Percentiles rank a stretch among this genome's conserved stretches.
Evolutionary conservation across 148 eudicot species (phyloP).

Genomic region (Persicaria maculosa): DNA sequence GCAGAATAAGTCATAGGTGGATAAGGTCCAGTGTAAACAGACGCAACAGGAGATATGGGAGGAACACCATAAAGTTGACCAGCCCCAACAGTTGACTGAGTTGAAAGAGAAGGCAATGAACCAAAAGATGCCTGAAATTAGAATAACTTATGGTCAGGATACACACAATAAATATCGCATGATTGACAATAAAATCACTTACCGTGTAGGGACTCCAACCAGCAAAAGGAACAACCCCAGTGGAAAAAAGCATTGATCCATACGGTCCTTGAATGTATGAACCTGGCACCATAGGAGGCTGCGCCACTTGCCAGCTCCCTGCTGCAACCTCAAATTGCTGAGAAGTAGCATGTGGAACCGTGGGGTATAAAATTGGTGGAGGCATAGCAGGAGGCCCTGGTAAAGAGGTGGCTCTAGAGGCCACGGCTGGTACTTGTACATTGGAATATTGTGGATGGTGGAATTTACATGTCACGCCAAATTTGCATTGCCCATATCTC

Average conservation of each 20-base stretch:
- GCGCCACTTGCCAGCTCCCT: slow-evolving; percentile 63
- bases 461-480: slow-evolving; percentile 13
- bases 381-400: slow-evolving; percentile 34
- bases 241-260: slow-evolving; percentile 53
- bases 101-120: slow-evolving; percentile 38
- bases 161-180: background rate
- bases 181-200: slow-evolving; percentile 15
- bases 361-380: slow-evolving; percentile 37
- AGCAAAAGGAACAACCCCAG: slow-evolving; percentile 66
- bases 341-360: slow-evolving; percentile 31
- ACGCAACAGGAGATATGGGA: slow-evolving; percentile 62
- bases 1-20: slow-evolving; percentile 31
- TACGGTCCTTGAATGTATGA: slow-evolving; percentile 73
- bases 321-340: slow-evolving; percentile 50
- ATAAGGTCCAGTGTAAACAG: slow-evolving; percentile 14
- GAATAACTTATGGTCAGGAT: background rate
- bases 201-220: slow-evolving; percentile 89
- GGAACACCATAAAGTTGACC: slow-evolving; percentile 45
- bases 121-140: slow-evolving; percentile 43
- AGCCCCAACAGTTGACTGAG: slow-evolving; percentile 34
- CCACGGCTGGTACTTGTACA: slow-evolving; percentile 14
- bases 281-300: slow-evolving; percentile 66
- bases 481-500: slow-evolving; percentile 13
- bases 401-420: slow-evolving; percentile 33
- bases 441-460: slow-evolving; percentile 21